These are phyloP conservation scores for Thermochaetoides dissita DNA, from an alignment of 2,329 filamentous ascomycete species.

Conservation along the genomic window DNA sequence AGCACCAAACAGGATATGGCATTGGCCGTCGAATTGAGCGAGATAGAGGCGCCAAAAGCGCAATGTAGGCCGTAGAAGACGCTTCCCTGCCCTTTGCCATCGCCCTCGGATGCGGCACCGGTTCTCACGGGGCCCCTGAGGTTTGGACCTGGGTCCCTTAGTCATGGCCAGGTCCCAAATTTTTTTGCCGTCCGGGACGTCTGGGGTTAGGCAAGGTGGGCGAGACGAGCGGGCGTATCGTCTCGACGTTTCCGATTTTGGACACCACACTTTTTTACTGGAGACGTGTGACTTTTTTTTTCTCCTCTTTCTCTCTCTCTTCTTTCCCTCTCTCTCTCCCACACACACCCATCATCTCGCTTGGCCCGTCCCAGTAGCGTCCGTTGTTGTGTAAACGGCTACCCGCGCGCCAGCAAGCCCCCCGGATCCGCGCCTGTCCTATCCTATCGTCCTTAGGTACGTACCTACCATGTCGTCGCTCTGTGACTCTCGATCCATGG, in stretches of 20 bases:
- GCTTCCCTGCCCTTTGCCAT: too few species aligned
- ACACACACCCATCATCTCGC: conserved; percentile 3
- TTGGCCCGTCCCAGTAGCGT: conserved; percentile 1
- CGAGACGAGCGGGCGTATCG: conserved; percentile 7
- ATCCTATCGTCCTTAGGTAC: too few species aligned
- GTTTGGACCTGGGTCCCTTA: conserved; percentile 7
- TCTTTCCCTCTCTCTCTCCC: not conserved
- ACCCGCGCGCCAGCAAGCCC: not conserved
- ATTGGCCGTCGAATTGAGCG: too few species aligned
- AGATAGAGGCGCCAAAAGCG: too few species aligned
- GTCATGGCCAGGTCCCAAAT: conserved; percentile 8
- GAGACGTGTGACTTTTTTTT: conserved; percentile 11
- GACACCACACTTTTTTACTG: conserved; percentile 10
- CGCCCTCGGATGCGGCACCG: conserved; percentile 1
- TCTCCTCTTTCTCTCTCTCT: conserved; percentile 1
- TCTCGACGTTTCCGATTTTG: conserved; percentile 9
- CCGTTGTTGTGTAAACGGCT: conserved; percentile 4
- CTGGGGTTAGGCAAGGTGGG: conserved; percentile 1
- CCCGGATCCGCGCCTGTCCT: too few species aligned
- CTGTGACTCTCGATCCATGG: too few species aligned
- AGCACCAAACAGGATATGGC: too few species aligned
- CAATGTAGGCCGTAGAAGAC: too few species aligned
- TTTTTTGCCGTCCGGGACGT: conserved; percentile 5
- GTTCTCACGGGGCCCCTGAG: conserved; percentile 5
- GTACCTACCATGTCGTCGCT: too few species aligned